Evolutionary conservation across 345 rosid genomes (phyloP), one percentile per base, ranked within the genome.

Genomic region (Populus euphratica): DNA sequence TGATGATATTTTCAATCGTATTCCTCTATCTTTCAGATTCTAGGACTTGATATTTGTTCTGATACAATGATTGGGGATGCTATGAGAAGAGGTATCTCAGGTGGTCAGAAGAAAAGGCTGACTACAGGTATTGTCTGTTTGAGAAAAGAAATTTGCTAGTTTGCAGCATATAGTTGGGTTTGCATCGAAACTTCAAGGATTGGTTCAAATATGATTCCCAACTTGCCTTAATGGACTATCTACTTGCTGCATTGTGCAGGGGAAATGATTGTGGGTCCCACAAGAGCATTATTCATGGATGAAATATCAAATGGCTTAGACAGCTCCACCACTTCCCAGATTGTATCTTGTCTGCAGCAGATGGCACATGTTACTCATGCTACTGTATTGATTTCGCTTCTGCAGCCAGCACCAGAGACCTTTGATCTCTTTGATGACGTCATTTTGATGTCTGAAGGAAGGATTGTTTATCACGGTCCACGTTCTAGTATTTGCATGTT

Each of bases 251-350:
- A 12, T 47, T 47, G 16, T 47, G 16, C 17, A 47, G 50, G 88
- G 43, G 96, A 91, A 84, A 89, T 91, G 90, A 83, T 88, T 59
- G 91, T 91, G 10, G 92, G 93, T 16, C 91, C 96, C 14, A 82
- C 81, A 27, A 89, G 85, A 83, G 87, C 93, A 39, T 31, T 91
- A 8, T 88, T 91, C 73, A 89, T 91, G 96, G 96, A 90, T 66
- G 92, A 90, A 79, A 89, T 91, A 77, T 84, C 92, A 8, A 89
- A 87, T 20, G 96, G 93, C 13, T 80, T 90, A 49, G 96, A 91
- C 76, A 91, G 91, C 73, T 91, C 92, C 2, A 90, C 93, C 20
- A 82, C 92, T 16, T 88, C 73, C 80, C 96, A 90, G 86, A 83
- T 91, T 47, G 84, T 85, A 65, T 70, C 87, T 17, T 90, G 89